Base-by-base conservation (phyloP, 345 rosid genomes). In the Corchorus capsularis region DNA sequence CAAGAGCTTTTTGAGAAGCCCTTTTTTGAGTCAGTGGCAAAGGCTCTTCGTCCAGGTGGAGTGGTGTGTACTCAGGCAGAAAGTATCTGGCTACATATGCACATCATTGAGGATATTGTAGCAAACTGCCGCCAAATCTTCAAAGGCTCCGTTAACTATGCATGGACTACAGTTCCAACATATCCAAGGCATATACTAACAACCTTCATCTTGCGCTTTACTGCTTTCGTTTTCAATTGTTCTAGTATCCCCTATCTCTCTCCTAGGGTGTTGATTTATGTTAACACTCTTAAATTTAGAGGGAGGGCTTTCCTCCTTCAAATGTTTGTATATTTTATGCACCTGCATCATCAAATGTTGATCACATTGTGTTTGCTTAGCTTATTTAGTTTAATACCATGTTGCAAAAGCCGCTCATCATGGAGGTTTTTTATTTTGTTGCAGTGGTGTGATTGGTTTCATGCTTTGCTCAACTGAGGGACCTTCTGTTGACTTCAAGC, bases 21-120 rank as follows among this genome's bases (percentile, higher is more conserved):
- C 27, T 95, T 95, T 82, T 95, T 95, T 69, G 78, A 83, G 85
- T 84, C 97, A 0, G 90, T 95, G 64, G 90, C 93, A 5, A 92
- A 79, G 85, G 99, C 98, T 79, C 97, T 95, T 77, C 93, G 98
- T 71, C 98, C 99, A 15, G 99, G 99, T 64, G 99, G 99, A 50
- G 98, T 95, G 66, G 89, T 92, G 71, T 89, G 94, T 76, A 93
- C 99, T 55, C 99, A 95, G 53, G 98, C 98, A 63, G 99, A 95
- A 81, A 95, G 98, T 78, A 86, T 95, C 69, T 95, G 99, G 99
- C 98, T 95, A 77, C 99, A 95, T 91, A 95, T 95, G 98, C 90
- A 93, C 86, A 93, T 95, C 71, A 95, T 95, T 0, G 97, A 92
- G 83, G 97, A 88, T 81, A 92, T 95, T 80, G 96, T 95, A 53